Evolutionary conservation across 2,329 filamentous ascomycete species (phyloP).

Genomic region (Diaporthe humulicola): DNA sequence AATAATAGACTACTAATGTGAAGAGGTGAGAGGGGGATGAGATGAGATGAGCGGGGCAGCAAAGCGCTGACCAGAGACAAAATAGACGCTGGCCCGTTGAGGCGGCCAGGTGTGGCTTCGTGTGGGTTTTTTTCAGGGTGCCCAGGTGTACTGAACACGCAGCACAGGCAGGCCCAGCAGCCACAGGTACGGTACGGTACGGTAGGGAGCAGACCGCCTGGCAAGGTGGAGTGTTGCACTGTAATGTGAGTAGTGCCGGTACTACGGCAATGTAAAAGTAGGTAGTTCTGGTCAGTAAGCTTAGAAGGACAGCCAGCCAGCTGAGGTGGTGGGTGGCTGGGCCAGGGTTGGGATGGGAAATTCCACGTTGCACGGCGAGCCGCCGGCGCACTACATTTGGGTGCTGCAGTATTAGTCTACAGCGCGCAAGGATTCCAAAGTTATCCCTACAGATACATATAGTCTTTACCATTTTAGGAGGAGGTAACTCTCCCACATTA

Average conservation of each 20-base stretch:
- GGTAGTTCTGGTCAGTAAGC: neutral
- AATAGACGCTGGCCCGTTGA: slow-evolving; percentile 40
- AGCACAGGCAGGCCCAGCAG: neutral
- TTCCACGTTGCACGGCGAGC: slow-evolving; percentile 36
- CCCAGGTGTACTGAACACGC: neutral
- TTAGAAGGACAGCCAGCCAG: neutral
- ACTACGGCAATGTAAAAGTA: neutral
- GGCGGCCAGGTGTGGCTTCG: slow-evolving; percentile 38
- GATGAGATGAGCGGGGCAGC: slow-evolving; percentile 23
- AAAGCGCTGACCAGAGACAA: slow-evolving; percentile 16
- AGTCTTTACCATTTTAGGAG: too few relatives aligned
- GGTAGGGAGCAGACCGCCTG: neutral
- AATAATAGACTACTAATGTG: neutral
- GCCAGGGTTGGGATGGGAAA: slow-evolving; percentile 3
- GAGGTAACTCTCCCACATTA: too few relatives aligned
- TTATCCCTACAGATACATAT: too few relatives aligned
- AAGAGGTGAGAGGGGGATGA: slow-evolving; percentile 3
- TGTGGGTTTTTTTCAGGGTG: neutral
- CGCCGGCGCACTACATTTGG: slow-evolving; percentile 25
- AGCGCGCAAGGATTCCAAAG: too few relatives aligned
- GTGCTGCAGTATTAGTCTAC: too few relatives aligned
- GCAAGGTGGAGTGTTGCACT: neutral
- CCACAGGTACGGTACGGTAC: neutral
- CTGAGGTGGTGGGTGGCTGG: neutral
- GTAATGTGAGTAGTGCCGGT: neutral